Evolutionary conservation across 768 basidiomycete genomes (phyloP).

Genomic region (Tricholoma matsutake): DNA sequence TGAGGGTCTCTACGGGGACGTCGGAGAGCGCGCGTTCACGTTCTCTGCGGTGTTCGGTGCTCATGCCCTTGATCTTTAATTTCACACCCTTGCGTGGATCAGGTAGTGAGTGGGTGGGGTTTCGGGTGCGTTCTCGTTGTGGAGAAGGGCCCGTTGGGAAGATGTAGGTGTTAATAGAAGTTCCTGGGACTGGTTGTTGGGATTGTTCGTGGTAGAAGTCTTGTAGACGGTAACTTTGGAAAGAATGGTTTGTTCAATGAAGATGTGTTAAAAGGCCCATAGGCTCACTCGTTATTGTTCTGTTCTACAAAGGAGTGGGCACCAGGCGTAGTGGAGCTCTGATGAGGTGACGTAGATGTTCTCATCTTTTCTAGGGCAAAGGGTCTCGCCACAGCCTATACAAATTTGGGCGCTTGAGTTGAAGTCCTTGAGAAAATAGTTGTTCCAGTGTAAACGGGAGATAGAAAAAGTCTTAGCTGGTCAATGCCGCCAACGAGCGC

Average conservation of each 20-base stretch:
- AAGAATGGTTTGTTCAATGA: background rate
- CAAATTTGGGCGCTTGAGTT: background rate
- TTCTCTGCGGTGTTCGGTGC: conserved; percentile 17
- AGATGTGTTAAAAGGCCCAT: background rate
- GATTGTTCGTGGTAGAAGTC: background rate
- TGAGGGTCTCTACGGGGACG: conserved; percentile 21
- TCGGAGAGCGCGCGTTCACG: conserved; percentile 25
- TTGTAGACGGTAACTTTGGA: background rate
- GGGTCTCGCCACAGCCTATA: background rate
- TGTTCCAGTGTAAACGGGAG: background rate
- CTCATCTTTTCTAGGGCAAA: background rate
- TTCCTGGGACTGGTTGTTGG: background rate
- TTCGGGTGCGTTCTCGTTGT: conserved; percentile 3
- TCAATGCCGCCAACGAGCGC: background rate
- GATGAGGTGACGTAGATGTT: background rate
- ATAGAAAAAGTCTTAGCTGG: background rate
- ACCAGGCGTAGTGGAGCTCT: background rate
- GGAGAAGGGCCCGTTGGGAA: background rate
- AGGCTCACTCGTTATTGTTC: background rate
- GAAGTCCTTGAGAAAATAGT: background rate
- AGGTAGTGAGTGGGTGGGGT: conserved; percentile 1
- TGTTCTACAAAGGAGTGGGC: background rate
- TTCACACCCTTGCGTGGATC: conserved; percentile 1
- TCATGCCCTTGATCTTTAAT: conserved; percentile 7
- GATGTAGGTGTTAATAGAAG: background rate